Evolutionary conservation across 805 yeast species (phyloP).

Genomic region (Saccharomycopsis selenospora): DNA sequence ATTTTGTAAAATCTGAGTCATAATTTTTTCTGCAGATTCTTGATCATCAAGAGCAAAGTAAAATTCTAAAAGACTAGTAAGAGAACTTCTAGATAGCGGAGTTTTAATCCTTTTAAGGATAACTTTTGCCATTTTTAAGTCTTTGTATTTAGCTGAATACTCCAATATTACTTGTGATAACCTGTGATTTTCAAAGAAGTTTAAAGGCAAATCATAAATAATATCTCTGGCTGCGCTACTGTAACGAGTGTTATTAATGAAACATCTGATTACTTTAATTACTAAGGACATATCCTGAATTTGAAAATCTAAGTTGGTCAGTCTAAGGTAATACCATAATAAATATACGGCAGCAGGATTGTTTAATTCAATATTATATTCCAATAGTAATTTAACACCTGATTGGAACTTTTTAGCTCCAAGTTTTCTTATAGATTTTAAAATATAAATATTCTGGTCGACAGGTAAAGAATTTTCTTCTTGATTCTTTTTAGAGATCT

Average conservation of each 20-base stretch:
- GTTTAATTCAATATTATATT: slow-evolving; percentile 5
- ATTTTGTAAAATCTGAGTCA: slow-evolving; percentile 4
- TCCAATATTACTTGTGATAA: slow-evolving; percentile 1
- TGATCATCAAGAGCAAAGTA: slow-evolving; percentile 7
- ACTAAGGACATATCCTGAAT: slow-evolving; percentile 1
- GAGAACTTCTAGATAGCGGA: slow-evolving; percentile 2
- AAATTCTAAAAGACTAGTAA: slow-evolving; percentile 7
- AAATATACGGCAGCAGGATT: slow-evolving; percentile 11
- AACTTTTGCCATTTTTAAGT: slow-evolving; percentile 6
- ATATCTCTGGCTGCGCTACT: slow-evolving; percentile 8
- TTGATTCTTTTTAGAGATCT: not conserved
- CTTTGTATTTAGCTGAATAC: slow-evolving; percentile 8
- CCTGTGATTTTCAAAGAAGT: slow-evolving; percentile 2
- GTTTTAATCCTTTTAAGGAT: slow-evolving; percentile 1
- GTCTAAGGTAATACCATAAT: slow-evolving; percentile 6
- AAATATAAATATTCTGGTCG: not conserved
- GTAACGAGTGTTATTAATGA: slow-evolving; percentile 5
- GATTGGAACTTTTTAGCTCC: not conserved
- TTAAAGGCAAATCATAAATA: slow-evolving; percentile 3
- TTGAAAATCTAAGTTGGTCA: slow-evolving; percentile 6
- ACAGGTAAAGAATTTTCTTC: too few relatives aligned
- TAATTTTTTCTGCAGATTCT: slow-evolving; percentile 6
- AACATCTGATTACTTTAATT: not conserved
- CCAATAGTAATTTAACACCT: not conserved
- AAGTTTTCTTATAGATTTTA: not conserved